Evolutionary conservation across 805 yeast species (phyloP), one percentile per base, ranked within the genome.

Genomic region (Saccharomycopsis microspora): DNA sequence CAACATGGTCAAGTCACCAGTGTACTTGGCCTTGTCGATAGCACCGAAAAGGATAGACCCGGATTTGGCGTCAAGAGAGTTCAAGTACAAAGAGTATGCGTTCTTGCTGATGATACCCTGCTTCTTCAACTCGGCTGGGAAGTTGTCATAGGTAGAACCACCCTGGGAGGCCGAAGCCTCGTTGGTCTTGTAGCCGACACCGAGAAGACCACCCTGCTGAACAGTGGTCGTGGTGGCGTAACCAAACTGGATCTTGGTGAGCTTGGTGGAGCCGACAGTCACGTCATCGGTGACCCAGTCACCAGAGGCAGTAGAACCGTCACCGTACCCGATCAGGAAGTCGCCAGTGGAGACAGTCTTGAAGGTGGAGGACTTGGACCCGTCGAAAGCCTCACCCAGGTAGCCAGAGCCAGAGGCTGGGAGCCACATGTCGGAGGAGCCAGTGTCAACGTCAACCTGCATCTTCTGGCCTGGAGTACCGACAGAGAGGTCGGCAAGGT

Each of bases 31-130:
- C 50, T 72, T 74, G 57, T 83, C 90, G 31, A 79, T 71, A 33
- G 80, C 93, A 43, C 93, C 90, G 64, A 83, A 83, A 43, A 83
- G 60, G 27, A 83, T 66, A n/a, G 70, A 62, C 3, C 87, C 89
- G 1, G 66, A 53, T 4, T 56, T 44, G 0, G 75, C 64, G 38
- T 63, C 62, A 5, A 60, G 56, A 3, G 65, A 62, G 55, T 78
- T 72, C 61, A 85, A 68, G 57, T 67, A 82, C 48, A 85, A 66
- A 0, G 90, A 82, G 60, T 81, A 85, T 1, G 75, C 74, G 38
- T 68, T 68, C 43, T 71, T 70, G 43, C 70, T 58, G 52, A 78
- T 82, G 38, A 74, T 57, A 0, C 87, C 88, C 48, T 75, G 73
- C 31, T 66, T 59, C 45, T 71, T 77, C 68, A 86, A 63, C 49